Conservation (phyloP, 73 alveolate species). For the Urostyla sp. region DNA sequence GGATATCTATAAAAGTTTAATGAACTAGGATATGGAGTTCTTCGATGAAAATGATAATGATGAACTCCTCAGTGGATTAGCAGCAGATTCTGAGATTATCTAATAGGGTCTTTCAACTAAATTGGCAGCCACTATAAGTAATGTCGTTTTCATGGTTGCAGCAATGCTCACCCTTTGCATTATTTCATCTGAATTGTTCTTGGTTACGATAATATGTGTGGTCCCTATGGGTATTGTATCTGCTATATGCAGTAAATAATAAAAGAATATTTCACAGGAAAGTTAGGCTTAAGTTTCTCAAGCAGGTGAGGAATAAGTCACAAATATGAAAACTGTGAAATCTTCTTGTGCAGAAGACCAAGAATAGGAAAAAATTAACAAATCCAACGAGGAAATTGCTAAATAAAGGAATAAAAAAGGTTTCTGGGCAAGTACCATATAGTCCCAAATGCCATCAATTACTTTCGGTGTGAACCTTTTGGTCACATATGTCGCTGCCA, state of each 20-base stretch:
- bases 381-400: neutral
- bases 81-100: conserved; percentile 49
- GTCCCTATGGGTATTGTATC: conserved; percentile 72
- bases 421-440: neutral
- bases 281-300: conserved; percentile 71
- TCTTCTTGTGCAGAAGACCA: conserved; percentile 68
- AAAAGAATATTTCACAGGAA: conserved; percentile 54
- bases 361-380: conserved; percentile 6
- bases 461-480: neutral
- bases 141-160: conserved; percentile 57
- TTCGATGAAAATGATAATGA: conserved; percentile 69
- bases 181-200: conserved; percentile 78
- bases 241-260: conserved; percentile 42
- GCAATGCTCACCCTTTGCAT: conserved; percentile 74
- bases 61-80: conserved; percentile 61
- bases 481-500: neutral
- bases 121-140: conserved; percentile 42
- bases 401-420: neutral
- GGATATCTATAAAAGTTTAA: conserved; percentile 56
- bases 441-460: neutral
- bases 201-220: conserved; percentile 65
- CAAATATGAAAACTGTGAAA: conserved; percentile 83
- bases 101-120: conserved; percentile 20
- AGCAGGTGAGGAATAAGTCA: conserved; percentile 75
- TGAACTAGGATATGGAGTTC: conserved; percentile 68